Conservation (phyloP, 306 rosid genomes). For the Crotalaria pallida region DNA sequence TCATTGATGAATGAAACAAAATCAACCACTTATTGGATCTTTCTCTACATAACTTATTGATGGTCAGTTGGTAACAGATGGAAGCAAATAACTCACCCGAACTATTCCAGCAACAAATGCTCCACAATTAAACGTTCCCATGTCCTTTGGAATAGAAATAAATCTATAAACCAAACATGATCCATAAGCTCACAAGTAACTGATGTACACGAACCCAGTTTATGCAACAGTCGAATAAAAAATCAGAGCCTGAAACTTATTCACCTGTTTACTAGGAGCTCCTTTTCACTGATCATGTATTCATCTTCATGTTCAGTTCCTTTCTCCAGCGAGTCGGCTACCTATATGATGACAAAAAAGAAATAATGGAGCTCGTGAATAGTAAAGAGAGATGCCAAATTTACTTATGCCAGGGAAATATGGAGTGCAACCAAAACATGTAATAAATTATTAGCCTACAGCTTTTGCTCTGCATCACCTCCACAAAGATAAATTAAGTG, state of each 20-base stretch:
- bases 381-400: neutral
- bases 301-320: slow-evolving; percentile 99
- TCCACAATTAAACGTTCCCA: slow-evolving; percentile 97
- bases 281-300: slow-evolving; percentile 97
- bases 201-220: neutral
- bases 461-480: neutral
- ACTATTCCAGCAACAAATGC: slow-evolving; percentile 99
- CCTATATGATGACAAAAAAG: slow-evolving; percentile 41
- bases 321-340: slow-evolving; percentile 96
- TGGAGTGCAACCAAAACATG: neutral
- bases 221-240: neutral
- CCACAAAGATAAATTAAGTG: neutral
- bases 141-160: slow-evolving; percentile 96
- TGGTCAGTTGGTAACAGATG: neutral
- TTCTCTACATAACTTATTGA: slow-evolving; percentile 8
- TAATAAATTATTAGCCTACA: neutral
- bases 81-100: slow-evolving; percentile 48
- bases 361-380: slow-evolving; percentile 11
- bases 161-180: slow-evolving; percentile 47
- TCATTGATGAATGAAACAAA: slow-evolving; percentile 23
- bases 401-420: neutral
- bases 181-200: slow-evolving; percentile 18
- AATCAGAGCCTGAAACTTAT: neutral
- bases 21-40: slow-evolving; percentile 22
- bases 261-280: slow-evolving; percentile 95